Base-by-base conservation (phyloP, 2,329 filamentous ascomycete species). In the Aspergillus novoparasiticus region DNA sequence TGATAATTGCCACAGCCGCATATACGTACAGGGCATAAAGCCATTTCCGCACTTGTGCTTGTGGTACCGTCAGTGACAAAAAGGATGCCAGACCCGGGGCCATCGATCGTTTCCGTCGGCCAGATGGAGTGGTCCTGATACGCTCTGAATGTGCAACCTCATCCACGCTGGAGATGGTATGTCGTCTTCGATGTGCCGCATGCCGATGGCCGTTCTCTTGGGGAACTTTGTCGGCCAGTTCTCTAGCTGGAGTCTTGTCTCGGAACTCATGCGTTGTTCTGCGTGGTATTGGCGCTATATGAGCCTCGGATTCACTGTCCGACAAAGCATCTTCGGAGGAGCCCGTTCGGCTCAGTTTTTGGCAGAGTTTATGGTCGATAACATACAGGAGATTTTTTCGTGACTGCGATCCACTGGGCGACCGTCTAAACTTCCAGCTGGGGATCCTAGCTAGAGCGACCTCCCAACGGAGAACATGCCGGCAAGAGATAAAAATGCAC, bases 381-480 rank as follows among this genome's bases (percentile, higher is more conserved):
- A 78, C 59, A 65, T 79, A 77, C 69, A 83, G 72, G 68, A 82
- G 67, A 69, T 75, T 65, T 65, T 76, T 70, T 41, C 73, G 64
- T 61, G 78, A 75, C 68, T 79, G 77, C 61, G 74, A 72, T 6
- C 69, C 71, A 34, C 73, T 74, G 1, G 80, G 75, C 21, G 83
- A 80, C 60, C 89, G 87, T 69, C 88, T 86, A 71, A 98, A 94
- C 50, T 94, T 91, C 93, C 94, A 97, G 70, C 89, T 93, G 2
- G 95, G 95, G 21, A 98, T 92, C 62, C 94, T 86, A 57, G 94
- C 94, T 64, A 99, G 81, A 30, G 90, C 86, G 59, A 98, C 90
- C 53, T 92, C 93, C 91, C 92, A 96, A 70, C 85, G 86, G 41
- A 98, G 86, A 14, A 95, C 86, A 34, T 88, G 85, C 34, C 87